Conservation (phyloP, 73 alveolate genomes). For the Tetrahymena thermophila region DNA sequence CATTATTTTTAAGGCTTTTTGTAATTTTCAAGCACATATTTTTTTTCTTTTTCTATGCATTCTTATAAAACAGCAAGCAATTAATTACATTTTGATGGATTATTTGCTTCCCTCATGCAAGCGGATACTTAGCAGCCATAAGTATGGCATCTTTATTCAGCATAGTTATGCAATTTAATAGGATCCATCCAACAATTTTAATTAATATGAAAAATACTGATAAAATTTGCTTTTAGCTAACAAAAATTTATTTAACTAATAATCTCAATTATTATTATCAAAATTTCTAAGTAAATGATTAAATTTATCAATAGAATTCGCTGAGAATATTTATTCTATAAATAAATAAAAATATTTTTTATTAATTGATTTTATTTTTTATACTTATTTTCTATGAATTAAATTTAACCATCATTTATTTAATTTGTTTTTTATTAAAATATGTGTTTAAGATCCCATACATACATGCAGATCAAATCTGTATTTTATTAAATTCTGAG, state of each 20-base stretch:
- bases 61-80: background rate
- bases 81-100: background rate
- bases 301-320: background rate
- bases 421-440: too few species aligned
- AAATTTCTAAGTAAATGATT: background rate
- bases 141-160: background rate
- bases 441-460: too few species aligned
- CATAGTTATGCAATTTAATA: background rate
- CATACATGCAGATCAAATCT: too few species aligned
- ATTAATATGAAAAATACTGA: too few species aligned
- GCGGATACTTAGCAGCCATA: background rate
- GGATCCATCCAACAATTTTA: background rate
- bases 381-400: too few species aligned
- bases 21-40: background rate
- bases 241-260: background rate
- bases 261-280: too few species aligned
- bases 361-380: too few species aligned
- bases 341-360: too few species aligned
- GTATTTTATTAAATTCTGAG: background rate
- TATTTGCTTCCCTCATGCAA: background rate
- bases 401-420: too few species aligned
- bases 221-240: background rate
- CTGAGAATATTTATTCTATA: too few species aligned
- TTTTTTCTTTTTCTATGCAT: background rate
- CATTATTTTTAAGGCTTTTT: background rate